Evolutionary conservation across 805 yeast genomes (phyloP), one percentile per base, ranked within the genome.

Genomic region (Kazachstania kunashirensis): DNA sequence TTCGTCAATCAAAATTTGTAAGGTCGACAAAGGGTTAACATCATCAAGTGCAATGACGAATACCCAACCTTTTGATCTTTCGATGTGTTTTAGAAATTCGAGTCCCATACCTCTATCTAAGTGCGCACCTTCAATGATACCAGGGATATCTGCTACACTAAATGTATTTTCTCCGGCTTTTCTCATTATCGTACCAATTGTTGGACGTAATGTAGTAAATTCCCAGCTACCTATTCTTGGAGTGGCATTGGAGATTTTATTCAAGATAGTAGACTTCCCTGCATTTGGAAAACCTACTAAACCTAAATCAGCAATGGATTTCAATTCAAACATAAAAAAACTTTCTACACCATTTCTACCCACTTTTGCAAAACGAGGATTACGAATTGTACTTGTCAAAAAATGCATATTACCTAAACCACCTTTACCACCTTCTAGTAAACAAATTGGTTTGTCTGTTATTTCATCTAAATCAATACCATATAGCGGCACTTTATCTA

Each of bases 391-490:
- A 31, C 79, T 69, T 1, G 96, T 85, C 33, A 84, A 66, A 53
- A 92, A 92, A 57, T 89, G 95, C 92, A 85, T 85, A 58, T 92
- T 92, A 1, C 98, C 98, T 65, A 89, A 68, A 0, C 98, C 98
- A 15, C 97, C 97, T 44, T 69, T 67, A 8, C 98, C 98, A 29
- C 98, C 98, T 47, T 71, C 72, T 31, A 88, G 50, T 14, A 92
- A 48, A 35, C 83, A 61, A 4, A 79, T 57, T 1, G 97, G 96
- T 31, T 69, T 71, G 2, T 70, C 70, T 0, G 84, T 67, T 13
- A 78, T 75, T 43, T 66, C 57, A 40, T 68, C 61, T 31, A 84
- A 61, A 57, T 92, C 98, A 18, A 84, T 53, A 0, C 97, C 97
- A n/a, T 68, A 65, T 3, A 82, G 40, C 0, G 97, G 97, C 49